These are phyloP conservation scores for Buddleja alternifolia DNA, from an alignment of 257 asterid genomes.

Conservation along the genomic window DNA sequence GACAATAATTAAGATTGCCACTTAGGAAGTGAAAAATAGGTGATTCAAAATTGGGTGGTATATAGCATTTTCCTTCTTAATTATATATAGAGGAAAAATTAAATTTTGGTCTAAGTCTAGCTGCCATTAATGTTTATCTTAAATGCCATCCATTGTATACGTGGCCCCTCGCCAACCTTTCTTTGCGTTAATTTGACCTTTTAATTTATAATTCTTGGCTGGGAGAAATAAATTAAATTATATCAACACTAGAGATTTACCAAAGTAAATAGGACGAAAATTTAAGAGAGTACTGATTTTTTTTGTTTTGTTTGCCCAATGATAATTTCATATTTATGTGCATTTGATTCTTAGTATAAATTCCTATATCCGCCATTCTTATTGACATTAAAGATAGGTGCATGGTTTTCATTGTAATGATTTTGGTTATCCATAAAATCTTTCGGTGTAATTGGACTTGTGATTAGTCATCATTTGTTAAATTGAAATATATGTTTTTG, in stretches of 20 bases:
- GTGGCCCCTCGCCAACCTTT: slow-evolving; percentile 7
- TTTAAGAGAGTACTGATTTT: no score
- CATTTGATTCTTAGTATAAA: slow-evolving; percentile 26
- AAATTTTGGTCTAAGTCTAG: background rate
- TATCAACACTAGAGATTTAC: no score
- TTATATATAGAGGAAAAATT: slow-evolving; percentile 9
- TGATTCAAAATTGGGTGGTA: no score
- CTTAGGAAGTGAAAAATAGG: no score
- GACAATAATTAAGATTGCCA: no score
- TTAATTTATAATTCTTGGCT: slow-evolving; percentile 23
- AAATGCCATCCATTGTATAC: slow-evolving; percentile 16
- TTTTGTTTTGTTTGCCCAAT: background rate
- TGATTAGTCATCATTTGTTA: no score
- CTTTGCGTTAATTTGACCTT: background rate
- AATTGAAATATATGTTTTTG: no score
- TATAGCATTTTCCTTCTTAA: no score
- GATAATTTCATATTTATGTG: slow-evolving; percentile 24
- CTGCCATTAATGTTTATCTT: slow-evolving; percentile 28
- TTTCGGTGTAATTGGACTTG: no score
- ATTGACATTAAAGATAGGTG: slow-evolving; percentile 33
- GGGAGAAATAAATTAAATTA: slow-evolving; percentile 20
- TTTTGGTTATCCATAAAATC: no score
- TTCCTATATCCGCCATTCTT: slow-evolving; percentile 33
- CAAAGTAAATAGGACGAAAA: no score
- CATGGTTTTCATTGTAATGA: background rate